Percentiles rank a stretch among this genome's conserved stretches.
These are phyloP conservation scores for Ramaria sp. DNA, from an alignment of 768 basidiomycete species.

Conservation along the genomic window DNA sequence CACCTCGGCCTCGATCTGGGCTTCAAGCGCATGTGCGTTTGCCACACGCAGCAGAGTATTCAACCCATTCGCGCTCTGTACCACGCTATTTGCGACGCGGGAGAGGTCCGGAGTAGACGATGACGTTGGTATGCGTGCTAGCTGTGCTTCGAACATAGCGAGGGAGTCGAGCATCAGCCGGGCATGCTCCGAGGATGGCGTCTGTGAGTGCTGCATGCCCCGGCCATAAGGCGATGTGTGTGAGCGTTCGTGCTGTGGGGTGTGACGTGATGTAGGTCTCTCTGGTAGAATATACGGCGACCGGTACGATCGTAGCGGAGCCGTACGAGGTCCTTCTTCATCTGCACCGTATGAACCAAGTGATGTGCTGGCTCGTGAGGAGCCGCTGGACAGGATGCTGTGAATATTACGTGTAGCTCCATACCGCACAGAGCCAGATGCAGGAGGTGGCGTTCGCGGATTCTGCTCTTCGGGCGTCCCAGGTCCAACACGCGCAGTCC, in stretches of 20 bases:
- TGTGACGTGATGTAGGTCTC: not conserved
- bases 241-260: not conserved
- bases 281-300: conserved; percentile 27
- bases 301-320: conserved; percentile 29
- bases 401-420: conserved; percentile 3
- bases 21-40: conserved; percentile 50
- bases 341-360: conserved; percentile 24
- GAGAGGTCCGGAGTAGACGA: conserved; percentile 40
- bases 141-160: conserved; percentile 54
- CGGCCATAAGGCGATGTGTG: conserved; percentile 2
- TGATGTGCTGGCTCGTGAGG: conserved; percentile 20
- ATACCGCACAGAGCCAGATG: not conserved
- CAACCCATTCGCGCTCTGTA: conserved; percentile 54
- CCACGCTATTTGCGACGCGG: conserved; percentile 50
- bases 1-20: conserved; percentile 69
- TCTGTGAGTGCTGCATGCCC: conserved; percentile 8
- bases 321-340: conserved; percentile 23
- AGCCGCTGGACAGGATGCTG: conserved; percentile 11
- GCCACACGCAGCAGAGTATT: conserved; percentile 48
- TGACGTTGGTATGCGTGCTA: conserved; percentile 37
- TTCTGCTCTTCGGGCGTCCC: not conserved
- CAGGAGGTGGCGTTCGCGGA: conserved; percentile 15
- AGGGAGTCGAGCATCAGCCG: conserved; percentile 63
- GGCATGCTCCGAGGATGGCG: conserved; percentile 40
- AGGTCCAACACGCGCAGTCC: not conserved